Evolutionary conservation across 768 basidiomycete species (phyloP), one percentile per base, ranked within the genome.

Genomic region (Podaxis pistillaris): DNA sequence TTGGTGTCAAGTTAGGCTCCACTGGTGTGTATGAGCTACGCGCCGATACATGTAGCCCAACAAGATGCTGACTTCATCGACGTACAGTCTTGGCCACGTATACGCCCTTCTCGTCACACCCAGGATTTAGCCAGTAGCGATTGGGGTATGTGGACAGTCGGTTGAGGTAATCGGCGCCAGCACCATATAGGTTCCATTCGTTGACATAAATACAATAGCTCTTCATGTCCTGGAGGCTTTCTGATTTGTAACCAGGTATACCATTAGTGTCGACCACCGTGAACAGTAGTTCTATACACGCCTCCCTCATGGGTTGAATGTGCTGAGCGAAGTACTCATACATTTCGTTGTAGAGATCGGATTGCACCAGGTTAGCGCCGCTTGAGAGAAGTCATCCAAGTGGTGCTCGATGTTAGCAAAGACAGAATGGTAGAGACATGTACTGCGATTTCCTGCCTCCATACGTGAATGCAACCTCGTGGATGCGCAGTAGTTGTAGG

Each of bases 41-140:
- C 9, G 9, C 33, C 1, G 33, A 33, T 33, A 33, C 8, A 33
- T 33, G 33, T 9, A 33, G 9, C 8, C 33, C 33, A 9, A 33
- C 33, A 33, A 33, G 55, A 36, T 6, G 24, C 33, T 57, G 36
- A 33, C 33, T 41, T 51, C 58, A 33, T 38, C 13, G 58, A 71
- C 90, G 69, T 68, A 97, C 96, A 26, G 96, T 98, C 74, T 98
- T 98, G n/a, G 98, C 94, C 2, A 87, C 88, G 74, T 96, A 98
- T 22, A 98, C 91, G 36, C 89, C 89, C 76, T 95, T 97, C 72
- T 99, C 97, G 68, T 98, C 96, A 71, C 96, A 88, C 74, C 98
- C 96, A 61, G 97, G 86, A 77, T 97, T 98, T 54, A 99, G 96
- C 97, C 97, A 98, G 74, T 98, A 95, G 26, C 96, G 91, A 75